These are phyloP conservation scores for Rostrohypoxylon terebratum DNA, from an alignment of 495 filamentous ascomycete genomes.

Conservation along the genomic window DNA sequence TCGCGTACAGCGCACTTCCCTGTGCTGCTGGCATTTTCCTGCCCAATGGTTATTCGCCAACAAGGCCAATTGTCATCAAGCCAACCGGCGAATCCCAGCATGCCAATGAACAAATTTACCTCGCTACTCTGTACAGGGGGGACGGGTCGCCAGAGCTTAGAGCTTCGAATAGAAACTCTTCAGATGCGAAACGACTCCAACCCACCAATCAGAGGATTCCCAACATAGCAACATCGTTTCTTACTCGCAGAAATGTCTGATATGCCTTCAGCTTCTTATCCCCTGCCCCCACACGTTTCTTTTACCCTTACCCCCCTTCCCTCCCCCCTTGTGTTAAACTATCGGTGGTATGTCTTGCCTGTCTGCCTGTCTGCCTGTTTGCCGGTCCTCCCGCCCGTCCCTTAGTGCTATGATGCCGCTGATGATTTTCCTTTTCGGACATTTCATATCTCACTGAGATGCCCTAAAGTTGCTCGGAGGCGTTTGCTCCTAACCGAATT, in stretches of 20 bases:
- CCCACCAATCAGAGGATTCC: slow-evolving; percentile 41
- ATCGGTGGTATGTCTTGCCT: slow-evolving; percentile 21
- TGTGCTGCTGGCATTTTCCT: slow-evolving; percentile 22
- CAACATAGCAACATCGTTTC: slow-evolving; percentile 38
- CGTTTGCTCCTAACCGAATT: slow-evolving; percentile 38
- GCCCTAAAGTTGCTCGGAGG: slow-evolving; percentile 22
- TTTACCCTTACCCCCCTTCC: too few relatives aligned
- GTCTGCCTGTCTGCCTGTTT: slow-evolving; percentile 36
- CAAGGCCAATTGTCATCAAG: slow-evolving; percentile 27
- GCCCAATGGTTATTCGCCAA: slow-evolving; percentile 35
- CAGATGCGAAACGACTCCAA: slow-evolving; percentile 28
- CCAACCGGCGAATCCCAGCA: slow-evolving; percentile 10
- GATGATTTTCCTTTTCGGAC: slow-evolving; percentile 31
- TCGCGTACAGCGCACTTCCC: slow-evolving; percentile 1
- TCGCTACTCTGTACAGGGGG: slow-evolving; percentile 30
- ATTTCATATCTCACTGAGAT: slow-evolving; percentile 18
- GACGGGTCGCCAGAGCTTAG: slow-evolving; percentile 39
- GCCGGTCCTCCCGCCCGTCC: slow-evolving; percentile 31
- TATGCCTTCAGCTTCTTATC: slow-evolving; percentile 43
- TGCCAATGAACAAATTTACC: slow-evolving; percentile 32
- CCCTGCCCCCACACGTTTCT: slow-evolving; percentile 24
- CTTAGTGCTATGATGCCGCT: slow-evolving; percentile 26
- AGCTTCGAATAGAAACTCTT: slow-evolving; percentile 42
- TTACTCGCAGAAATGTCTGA: slow-evolving; percentile 39
- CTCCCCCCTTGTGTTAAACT: slow-evolving; percentile 21